These are phyloP conservation scores for Yamadazyma sp. DNA, from an alignment of 805 yeast species.

Conservation along the genomic window DNA sequence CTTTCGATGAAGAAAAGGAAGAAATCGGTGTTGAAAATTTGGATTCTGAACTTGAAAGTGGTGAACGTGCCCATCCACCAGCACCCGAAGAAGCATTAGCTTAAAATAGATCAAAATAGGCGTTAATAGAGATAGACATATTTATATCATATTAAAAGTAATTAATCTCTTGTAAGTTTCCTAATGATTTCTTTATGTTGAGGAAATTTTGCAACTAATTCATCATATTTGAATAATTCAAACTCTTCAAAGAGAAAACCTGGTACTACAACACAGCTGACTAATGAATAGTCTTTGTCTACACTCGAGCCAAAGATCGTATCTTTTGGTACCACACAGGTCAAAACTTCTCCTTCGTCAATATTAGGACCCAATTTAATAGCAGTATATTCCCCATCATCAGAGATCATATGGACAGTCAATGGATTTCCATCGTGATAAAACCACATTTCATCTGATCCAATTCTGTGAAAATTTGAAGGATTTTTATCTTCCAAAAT, in stretches of 20 bases:
- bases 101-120: too few relatives aligned
- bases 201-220: slow-evolving; percentile 16
- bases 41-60: slow-evolving; percentile 25
- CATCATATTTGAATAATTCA: slow-evolving; percentile 15
- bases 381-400: slow-evolving; percentile 17
- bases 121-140: too few relatives aligned
- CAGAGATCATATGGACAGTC: slow-evolving; percentile 21
- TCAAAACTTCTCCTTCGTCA: slow-evolving; percentile 17
- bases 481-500: slow-evolving; percentile 18
- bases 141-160: too few relatives aligned
- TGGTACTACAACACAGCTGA: slow-evolving; percentile 23
- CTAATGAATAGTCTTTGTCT: slow-evolving; percentile 18
- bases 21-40: slow-evolving; percentile 15
- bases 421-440: slow-evolving; percentile 20
- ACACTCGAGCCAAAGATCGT: slow-evolving; percentile 22
- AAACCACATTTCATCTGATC: slow-evolving; percentile 23
- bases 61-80: too few relatives aligned
- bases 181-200: slow-evolving; percentile 17
- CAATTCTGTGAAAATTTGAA: slow-evolving; percentile 19
- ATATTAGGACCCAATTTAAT: slow-evolving; percentile 15
- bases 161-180: slow-evolving; percentile 13
- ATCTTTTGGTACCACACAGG: slow-evolving; percentile 20
- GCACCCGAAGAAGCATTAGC: too few relatives aligned
- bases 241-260: slow-evolving; percentile 23
- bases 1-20: slow-evolving; percentile 8